A percentile compares a stretch with the other conserved stretches of the same genome.
These are phyloP conservation scores for Sporothrix mexicana DNA, from an alignment of 2,329 filamentous ascomycete species.

Conservation along the genomic window DNA sequence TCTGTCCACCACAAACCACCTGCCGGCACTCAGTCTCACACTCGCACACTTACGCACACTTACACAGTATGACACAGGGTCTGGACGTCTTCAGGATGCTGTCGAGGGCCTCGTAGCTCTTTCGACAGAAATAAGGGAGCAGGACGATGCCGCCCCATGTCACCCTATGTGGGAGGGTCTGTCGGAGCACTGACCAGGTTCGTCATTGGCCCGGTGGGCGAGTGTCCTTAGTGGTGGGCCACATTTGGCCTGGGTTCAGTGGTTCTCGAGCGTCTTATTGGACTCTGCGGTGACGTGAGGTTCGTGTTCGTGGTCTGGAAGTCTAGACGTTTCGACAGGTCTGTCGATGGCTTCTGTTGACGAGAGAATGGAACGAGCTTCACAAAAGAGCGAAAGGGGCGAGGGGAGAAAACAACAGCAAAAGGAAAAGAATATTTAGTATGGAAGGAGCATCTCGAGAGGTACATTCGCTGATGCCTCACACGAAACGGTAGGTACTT, in stretches of 20 bases:
- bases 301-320: background rate
- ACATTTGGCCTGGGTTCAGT: background rate
- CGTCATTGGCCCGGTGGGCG: conserved; percentile 25
- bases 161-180: background rate
- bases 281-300: background rate
- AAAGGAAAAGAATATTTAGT: background rate
- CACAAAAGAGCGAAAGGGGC: background rate
- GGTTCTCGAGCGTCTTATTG: background rate
- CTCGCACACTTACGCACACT: background rate
- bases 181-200: conserved; percentile 31
- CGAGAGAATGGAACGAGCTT: background rate
- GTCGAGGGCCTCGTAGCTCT: too few species aligned
- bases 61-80: too few species aligned
- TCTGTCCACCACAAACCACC: background rate
- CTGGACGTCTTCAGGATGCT: too few species aligned
- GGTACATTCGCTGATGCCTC: background rate
- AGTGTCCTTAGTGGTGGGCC: conserved; percentile 9
- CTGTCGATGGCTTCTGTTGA: background rate
- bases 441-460: background rate
- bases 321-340: too few species aligned
- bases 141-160: background rate
- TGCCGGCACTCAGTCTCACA: conserved; percentile 16
- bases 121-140: background rate
- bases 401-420: background rate
- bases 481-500: background rate